phyloP scores from a whole-genome alignment of 176 grass and related monocot genomes.

The Ensete glaucum region DNA sequence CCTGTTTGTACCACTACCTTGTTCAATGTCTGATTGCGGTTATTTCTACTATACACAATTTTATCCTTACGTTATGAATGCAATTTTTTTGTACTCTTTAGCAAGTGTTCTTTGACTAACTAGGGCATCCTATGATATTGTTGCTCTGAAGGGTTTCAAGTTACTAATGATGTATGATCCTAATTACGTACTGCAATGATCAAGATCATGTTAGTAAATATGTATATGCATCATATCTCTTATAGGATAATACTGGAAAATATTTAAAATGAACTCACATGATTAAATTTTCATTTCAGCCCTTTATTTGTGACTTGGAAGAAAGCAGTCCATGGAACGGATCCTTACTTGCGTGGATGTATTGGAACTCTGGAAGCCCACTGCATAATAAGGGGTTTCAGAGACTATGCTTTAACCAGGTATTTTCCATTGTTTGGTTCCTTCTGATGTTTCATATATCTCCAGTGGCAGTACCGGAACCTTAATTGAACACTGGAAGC shows the following conservation, averaged over 20 bases:
- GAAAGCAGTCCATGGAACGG: constrained; percentile 76
- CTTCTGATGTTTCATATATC: neutral
- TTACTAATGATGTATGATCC: no score
- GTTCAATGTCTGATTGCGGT: no score
- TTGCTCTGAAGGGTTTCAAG: no score
- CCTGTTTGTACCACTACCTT: neutral
- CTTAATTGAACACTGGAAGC: neutral
- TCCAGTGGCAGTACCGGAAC: no score
- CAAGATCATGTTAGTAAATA: neutral
- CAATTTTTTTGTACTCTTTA: neutral
- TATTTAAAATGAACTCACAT: neutral
- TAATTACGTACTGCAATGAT: no score
- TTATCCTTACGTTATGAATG: neutral
- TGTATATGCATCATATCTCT: neutral
- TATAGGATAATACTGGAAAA: neutral
- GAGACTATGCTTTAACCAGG: constrained; percentile 86
- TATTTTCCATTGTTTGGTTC: constrained; percentile 13
- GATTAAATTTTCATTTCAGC: constrained; percentile 39
- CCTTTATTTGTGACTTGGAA: constrained; percentile 99
- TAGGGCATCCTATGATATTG: no score
- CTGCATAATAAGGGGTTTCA: constrained; percentile 74
- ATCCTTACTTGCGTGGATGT: constrained; percentile 82
- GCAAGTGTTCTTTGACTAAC: no score
- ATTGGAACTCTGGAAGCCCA: constrained; percentile 91
- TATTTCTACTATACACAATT: neutral